These are phyloP conservation scores for Mycena indigotica DNA, from an alignment of 768 basidiomycete genomes.

Conservation along the genomic window DNA sequence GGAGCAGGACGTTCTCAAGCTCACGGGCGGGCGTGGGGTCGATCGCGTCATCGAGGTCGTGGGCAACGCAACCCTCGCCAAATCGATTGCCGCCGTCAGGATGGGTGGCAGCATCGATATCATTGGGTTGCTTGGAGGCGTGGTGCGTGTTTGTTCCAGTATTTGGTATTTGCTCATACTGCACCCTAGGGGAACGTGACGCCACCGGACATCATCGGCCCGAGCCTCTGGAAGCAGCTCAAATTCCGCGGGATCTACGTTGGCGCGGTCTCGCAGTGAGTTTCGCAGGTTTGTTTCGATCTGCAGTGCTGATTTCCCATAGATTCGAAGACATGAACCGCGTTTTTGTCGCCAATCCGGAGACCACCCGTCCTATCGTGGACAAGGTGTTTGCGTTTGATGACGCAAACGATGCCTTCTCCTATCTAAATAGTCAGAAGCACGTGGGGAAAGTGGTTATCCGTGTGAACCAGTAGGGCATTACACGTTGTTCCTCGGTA, in stretches of 20 bases:
- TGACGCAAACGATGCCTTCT: conserved; percentile 45
- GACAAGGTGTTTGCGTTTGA: conserved; percentile 55
- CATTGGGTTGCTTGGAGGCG: conserved; percentile 37
- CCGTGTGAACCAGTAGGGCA: conserved; percentile 1
- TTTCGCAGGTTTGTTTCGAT: conserved; percentile 1
- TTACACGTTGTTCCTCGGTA: too few species aligned
- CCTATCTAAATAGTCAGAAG: conserved; percentile 46
- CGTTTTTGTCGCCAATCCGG: conserved; percentile 37
- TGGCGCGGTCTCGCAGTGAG: conserved; percentile 47
- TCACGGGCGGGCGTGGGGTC: conserved; percentile 29
- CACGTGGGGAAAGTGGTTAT: conserved; percentile 58
- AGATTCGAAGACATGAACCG: conserved; percentile 52
- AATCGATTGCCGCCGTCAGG: conserved; percentile 29
- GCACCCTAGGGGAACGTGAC: conserved; percentile 17
- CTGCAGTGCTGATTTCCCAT: not conserved
- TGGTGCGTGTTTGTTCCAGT: conserved; percentile 13
- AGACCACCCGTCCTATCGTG: conserved; percentile 45
- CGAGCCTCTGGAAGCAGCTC: conserved; percentile 33
- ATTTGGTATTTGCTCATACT: not conserved
- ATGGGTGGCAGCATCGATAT: conserved; percentile 35
- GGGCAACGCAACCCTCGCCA: conserved; percentile 39
- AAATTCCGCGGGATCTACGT: conserved; percentile 46
- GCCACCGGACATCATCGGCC: conserved; percentile 29
- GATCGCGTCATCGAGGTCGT: conserved; percentile 36
- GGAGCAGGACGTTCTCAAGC: conserved; percentile 47